phyloP scores from a whole-genome alignment of 768 basidiomycete genomes.

The Suillus discolor region DNA sequence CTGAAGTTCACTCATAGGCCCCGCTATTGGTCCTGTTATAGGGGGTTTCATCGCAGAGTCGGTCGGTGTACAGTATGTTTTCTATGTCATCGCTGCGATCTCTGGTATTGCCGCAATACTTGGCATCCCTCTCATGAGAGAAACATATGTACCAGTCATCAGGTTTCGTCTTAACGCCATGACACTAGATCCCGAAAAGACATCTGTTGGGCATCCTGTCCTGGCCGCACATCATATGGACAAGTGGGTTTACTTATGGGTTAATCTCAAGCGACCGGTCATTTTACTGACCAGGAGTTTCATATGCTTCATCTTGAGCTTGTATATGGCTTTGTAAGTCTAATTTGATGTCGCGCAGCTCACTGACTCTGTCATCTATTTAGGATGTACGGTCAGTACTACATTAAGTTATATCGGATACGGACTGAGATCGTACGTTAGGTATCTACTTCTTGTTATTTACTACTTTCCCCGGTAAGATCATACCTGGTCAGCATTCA shows the following conservation, averaged over 20 bases:
- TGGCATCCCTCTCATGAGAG: neutral
- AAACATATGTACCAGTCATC: neutral
- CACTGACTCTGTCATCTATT: neutral
- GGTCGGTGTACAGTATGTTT: neutral
- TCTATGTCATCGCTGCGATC: neutral
- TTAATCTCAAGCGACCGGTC: neutral
- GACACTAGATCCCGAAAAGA: neutral
- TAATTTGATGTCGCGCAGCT: neutral
- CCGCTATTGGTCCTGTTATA: neutral
- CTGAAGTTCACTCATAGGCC: neutral
- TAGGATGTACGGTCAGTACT: neutral
- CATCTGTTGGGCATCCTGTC: neutral
- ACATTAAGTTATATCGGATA: neutral
- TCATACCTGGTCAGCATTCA: neutral
- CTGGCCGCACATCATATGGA: neutral
- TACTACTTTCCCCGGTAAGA: neutral
- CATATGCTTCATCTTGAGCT: neutral
- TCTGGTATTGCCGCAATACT: neutral
- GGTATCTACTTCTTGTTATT: neutral
- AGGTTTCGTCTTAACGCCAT: neutral
- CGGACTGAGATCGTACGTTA: neutral
- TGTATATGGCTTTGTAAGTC: neutral
- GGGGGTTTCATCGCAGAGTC: constrained; percentile 1
- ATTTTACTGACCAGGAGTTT: neutral
- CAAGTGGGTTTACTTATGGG: neutral